A percentile compares a stretch with the other conserved stretches of the same genome.
These are phyloP conservation scores for Ramalina intermedia DNA, from an alignment of 495 filamentous ascomycete species.

Conservation along the genomic window DNA sequence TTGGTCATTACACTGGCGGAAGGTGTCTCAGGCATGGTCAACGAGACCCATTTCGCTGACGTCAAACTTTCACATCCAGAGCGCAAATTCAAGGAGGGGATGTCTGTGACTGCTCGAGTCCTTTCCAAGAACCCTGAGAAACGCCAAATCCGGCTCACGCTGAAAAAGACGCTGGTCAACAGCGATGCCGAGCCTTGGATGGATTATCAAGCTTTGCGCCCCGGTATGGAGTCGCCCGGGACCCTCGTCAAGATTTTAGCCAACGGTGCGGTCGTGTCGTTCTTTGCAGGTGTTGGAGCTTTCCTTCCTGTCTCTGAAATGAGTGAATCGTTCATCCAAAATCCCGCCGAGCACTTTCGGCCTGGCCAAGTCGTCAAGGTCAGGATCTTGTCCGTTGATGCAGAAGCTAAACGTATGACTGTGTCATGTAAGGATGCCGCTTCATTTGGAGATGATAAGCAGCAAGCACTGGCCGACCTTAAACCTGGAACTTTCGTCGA, in stretches of 20 bases:
- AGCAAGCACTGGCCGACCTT: constrained; percentile 56
- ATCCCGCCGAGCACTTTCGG: constrained; percentile 78
- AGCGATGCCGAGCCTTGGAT: constrained; percentile 63
- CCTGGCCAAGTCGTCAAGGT: constrained; percentile 83
- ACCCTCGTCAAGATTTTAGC: constrained; percentile 67
- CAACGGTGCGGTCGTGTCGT: constrained; percentile 80
- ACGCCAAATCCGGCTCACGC: constrained; percentile 67
- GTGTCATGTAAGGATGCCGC: constrained; percentile 89
- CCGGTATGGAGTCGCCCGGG: constrained; percentile 63
- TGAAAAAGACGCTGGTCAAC: constrained; percentile 91
- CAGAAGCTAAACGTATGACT: constrained; percentile 51
- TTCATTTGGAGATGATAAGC: constrained; percentile 57
- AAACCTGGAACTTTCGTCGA: constrained; percentile 55
- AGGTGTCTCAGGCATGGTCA: constrained; percentile 72
- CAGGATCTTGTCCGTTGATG: constrained; percentile 64
- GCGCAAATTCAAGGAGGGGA: constrained; percentile 84
- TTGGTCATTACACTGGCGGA: constrained; percentile 73
- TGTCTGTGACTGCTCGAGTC: constrained; percentile 68
- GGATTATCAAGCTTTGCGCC: constrained; percentile 51
- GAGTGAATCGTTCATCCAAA: constrained; percentile 89
- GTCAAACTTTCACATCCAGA: constrained; percentile 80
- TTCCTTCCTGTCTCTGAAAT: constrained; percentile 91
- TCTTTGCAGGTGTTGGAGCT: constrained; percentile 67
- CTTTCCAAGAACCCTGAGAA: constrained; percentile 65
- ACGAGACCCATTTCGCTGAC: constrained; percentile 79